Evolutionary conservation across 768 basidiomycete genomes (phyloP).

Genomic region (Termitomyces sp.): DNA sequence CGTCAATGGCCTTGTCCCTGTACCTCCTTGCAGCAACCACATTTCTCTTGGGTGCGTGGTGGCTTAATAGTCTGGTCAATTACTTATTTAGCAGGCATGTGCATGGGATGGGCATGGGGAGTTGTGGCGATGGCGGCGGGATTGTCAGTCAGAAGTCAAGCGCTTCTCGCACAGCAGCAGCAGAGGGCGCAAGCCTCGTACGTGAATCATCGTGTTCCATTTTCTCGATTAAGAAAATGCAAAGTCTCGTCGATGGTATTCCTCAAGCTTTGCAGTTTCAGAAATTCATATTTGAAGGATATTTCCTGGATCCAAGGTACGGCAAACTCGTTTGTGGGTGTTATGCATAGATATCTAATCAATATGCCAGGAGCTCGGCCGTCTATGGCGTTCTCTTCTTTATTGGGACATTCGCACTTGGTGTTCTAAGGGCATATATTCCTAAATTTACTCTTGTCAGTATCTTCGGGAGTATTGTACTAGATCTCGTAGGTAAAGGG

Average conservation of each 20-base stretch:
- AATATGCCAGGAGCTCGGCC: slow-evolving; percentile 26
- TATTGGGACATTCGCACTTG: slow-evolving; percentile 35
- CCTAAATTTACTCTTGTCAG: slow-evolving; percentile 35
- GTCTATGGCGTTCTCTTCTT: slow-evolving; percentile 40
- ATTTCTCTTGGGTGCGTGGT: slow-evolving; percentile 25
- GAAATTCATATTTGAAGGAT: slow-evolving; percentile 28
- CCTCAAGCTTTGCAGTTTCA: slow-evolving; percentile 25
- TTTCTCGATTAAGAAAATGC: background rate
- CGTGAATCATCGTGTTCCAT: slow-evolving; percentile 7
- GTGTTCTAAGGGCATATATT: slow-evolving; percentile 27
- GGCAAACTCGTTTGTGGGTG: slow-evolving; percentile 23
- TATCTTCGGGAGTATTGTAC: slow-evolving; percentile 38
- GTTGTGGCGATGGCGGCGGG: slow-evolving; percentile 37
- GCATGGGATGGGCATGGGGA: slow-evolving; percentile 43
- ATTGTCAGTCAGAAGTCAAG: slow-evolving; percentile 26
- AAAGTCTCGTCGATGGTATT: slow-evolving; percentile 20
- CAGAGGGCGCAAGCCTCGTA: slow-evolving; percentile 30
- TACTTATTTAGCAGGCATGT: slow-evolving; percentile 24
- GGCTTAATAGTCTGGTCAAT: background rate
- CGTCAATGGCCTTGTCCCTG: slow-evolving; percentile 31
- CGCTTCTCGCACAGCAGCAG: slow-evolving; percentile 27
- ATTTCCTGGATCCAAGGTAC: slow-evolving; percentile 37
- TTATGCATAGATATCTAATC: background rate
- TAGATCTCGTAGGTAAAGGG: slow-evolving; percentile 28
- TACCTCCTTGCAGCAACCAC: slow-evolving; percentile 28